phyloP scores from a whole-genome alignment of 192 early-diverging fungal genomes.

The Backusella westeae region DNA sequence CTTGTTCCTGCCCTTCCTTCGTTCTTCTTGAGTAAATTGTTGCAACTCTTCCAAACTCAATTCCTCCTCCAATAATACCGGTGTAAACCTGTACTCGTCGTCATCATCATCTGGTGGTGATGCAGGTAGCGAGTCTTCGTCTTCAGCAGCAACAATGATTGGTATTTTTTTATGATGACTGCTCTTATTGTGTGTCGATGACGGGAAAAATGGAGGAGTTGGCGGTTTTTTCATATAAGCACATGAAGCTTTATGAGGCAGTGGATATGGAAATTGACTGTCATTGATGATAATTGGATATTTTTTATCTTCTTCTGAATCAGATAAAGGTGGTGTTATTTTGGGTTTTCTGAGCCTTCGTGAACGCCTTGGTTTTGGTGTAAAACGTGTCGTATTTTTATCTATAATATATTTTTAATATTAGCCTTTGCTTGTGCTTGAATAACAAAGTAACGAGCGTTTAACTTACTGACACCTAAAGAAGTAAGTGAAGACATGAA shows the following conservation, averaged over 20 bases:
- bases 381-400: neutral
- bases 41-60: neutral
- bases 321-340: neutral
- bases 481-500: neutral
- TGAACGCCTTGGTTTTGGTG: neutral
- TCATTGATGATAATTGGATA: neutral
- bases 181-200: neutral
- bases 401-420: neutral
- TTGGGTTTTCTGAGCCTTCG: neutral
- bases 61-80: neutral
- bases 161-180: neutral
- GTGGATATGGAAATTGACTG: neutral
- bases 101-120: neutral
- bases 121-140: neutral
- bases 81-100: neutral
- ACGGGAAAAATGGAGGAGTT: neutral
- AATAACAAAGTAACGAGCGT: no score
- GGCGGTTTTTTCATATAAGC: neutral
- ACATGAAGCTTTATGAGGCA: neutral
- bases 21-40: neutral
- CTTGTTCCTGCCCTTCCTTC: neutral
- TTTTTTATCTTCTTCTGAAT: neutral
- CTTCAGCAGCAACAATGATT: neutral
- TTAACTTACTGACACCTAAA: neutral
- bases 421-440: neutral